Conservation (phyloP, 257 asterid genomes). For the Solanum rostratum region DNA sequence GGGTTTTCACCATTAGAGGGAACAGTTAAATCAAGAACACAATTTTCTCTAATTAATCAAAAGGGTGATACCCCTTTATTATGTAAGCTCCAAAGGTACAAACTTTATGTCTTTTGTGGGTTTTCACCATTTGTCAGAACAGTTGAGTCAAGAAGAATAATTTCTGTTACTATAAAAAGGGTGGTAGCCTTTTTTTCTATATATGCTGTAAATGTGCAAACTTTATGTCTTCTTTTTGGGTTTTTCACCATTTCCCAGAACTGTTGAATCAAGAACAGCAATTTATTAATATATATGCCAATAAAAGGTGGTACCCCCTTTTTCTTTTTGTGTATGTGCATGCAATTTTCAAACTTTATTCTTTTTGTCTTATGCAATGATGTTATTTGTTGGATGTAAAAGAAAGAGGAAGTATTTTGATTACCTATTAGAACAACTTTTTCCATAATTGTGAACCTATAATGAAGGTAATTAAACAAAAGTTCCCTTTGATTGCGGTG, state of each 20-base stretch:
- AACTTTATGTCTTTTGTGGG: neutral
- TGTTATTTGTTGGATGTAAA: neutral
- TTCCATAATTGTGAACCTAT: conserved; percentile 7
- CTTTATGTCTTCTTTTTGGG: neutral
- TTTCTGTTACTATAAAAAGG: conserved; percentile 23
- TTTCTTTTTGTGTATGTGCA: neutral
- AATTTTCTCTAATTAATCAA: conserved; percentile 17
- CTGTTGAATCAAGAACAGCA: conserved; percentile 25
- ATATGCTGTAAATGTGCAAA: neutral
- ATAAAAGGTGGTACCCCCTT: conserved; percentile 27
- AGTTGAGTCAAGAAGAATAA: conserved; percentile 24
- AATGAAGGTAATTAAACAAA: conserved; percentile 25
- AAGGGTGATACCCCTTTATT: conserved; percentile 4
- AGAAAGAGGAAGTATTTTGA: neutral
- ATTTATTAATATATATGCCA: conserved; percentile 10
- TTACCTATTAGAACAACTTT: conserved; percentile 15
- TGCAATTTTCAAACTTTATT: conserved; percentile 3
- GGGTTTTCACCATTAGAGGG: conserved; percentile 8
- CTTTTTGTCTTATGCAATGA: conserved; percentile 20
- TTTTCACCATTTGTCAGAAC: conserved; percentile 6
- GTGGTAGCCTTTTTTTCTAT: neutral
- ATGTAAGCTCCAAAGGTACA: neutral
- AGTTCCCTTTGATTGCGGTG: conserved; percentile 69
- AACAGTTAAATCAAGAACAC: conserved; percentile 22
- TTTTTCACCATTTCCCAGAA: conserved; percentile 3